A percentile compares a stretch with the other conserved stretches of the same genome.
Evolutionary conservation across 352 stramenopile species (phyloP).

Genomic region (Pythium myriotylum): DNA sequence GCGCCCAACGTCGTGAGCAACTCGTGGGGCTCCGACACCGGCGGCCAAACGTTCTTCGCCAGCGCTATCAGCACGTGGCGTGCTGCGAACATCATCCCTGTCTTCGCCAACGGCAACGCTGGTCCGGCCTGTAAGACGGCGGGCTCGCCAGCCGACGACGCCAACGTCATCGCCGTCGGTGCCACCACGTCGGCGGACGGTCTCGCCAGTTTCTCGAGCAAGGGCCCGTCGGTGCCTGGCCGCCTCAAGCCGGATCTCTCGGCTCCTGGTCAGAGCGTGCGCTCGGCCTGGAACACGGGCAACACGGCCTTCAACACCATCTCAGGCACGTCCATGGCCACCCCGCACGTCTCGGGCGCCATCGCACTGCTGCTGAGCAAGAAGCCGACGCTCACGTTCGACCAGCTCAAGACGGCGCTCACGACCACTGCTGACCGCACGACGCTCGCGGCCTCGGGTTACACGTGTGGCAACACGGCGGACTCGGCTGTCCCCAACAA

Average conservation of each 20-base stretch:
- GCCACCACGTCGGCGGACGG: slow-evolving; percentile 22
- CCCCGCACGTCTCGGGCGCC: slow-evolving; percentile 36
- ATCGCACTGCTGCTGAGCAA: slow-evolving; percentile 35
- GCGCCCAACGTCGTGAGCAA: slow-evolving; percentile 39
- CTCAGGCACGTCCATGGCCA: slow-evolving; percentile 40
- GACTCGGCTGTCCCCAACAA: slow-evolving; percentile 38
- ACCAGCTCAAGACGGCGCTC: slow-evolving; percentile 16
- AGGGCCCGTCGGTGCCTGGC: slow-evolving; percentile 23
- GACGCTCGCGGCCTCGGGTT: slow-evolving; percentile 15
- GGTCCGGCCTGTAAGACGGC: not conserved
- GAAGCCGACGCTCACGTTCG: slow-evolving; percentile 27
- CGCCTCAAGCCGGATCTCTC: slow-evolving; percentile 37
- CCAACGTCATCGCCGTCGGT: slow-evolving; percentile 30
- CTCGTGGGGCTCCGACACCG: slow-evolving; percentile 32
- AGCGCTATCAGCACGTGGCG: not conserved
- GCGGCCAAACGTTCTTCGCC: slow-evolving; percentile 16
- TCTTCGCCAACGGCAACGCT: slow-evolving; percentile 15
- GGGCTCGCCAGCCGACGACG: slow-evolving; percentile 18
- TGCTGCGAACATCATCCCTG: not conserved
- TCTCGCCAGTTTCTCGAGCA: slow-evolving; percentile 34
- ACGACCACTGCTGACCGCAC: slow-evolving; percentile 18
- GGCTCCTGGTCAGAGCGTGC: slow-evolving; percentile 27
- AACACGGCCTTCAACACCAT: slow-evolving; percentile 29
- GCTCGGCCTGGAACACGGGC: slow-evolving; percentile 24
- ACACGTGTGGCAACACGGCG: slow-evolving; percentile 27